Evolutionary conservation across 2,329 filamentous ascomycete genomes (phyloP).

Genomic region (Parastagonospora nodorum): DNA sequence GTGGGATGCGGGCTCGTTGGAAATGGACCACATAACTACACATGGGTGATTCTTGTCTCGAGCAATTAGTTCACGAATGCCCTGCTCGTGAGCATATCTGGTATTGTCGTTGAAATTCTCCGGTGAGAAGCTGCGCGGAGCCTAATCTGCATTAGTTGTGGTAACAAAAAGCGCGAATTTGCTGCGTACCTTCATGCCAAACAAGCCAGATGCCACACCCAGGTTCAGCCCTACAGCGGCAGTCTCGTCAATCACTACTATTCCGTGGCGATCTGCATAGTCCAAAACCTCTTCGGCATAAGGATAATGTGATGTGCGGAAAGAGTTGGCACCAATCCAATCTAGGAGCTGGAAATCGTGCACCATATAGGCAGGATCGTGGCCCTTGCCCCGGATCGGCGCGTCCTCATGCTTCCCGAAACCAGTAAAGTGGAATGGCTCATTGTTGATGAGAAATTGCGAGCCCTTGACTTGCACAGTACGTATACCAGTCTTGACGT

Average conservation of each 20-base stretch:
- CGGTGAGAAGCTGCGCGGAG: conserved; percentile 2
- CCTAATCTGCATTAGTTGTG: not conserved
- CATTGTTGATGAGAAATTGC: conserved; percentile 11
- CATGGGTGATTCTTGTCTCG: conserved; percentile 14
- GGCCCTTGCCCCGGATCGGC: conserved; percentile 12
- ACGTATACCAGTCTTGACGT: conserved; percentile 8
- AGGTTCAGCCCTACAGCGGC: conserved; percentile 10
- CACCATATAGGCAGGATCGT: conserved; percentile 14
- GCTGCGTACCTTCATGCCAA: not conserved
- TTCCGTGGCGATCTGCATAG: conserved; percentile 14
- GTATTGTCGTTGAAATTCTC: conserved; percentile 7
- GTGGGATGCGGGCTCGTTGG: conserved; percentile 15
- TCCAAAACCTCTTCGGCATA: conserved; percentile 16
- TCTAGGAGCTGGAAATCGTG: conserved; percentile 14
- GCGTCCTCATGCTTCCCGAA: conserved; percentile 17
- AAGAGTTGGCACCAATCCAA: conserved; percentile 15
- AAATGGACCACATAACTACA: conserved; percentile 14
- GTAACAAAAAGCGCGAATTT: no score
- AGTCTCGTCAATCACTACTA: conserved; percentile 16
- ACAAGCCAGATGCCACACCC: conserved; percentile 8
- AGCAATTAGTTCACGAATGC: conserved; percentile 9
- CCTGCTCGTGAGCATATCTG: conserved; percentile 3
- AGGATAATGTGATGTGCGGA: conserved; percentile 14
- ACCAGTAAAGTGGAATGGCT: conserved; percentile 15
- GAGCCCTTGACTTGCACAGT: conserved; percentile 5